Evolutionary conservation across 169 alveolate genomes (phyloP).

Genomic region (Plasmodium coatneyi): DNA sequence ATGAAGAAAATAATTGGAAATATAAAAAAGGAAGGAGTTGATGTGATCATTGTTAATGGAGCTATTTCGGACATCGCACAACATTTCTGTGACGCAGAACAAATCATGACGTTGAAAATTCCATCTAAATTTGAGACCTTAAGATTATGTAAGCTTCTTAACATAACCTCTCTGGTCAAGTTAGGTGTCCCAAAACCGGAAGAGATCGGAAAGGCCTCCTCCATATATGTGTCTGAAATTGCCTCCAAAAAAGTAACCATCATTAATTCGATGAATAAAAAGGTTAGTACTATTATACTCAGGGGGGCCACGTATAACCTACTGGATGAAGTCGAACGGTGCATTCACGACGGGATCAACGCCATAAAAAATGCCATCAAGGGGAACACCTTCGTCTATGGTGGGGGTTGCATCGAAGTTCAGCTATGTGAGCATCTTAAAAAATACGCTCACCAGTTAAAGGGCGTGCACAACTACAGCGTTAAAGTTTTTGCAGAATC

Average conservation of each 20-base stretch:
- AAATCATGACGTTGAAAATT: conserved; percentile 93
- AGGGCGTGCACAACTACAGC: conserved; percentile 97
- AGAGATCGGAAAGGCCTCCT: conserved; percentile 95
- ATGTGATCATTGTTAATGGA: conserved; percentile 94
- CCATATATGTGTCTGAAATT: conserved; percentile 93
- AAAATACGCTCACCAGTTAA: conserved; percentile 88
- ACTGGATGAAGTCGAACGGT: conserved; percentile 99
- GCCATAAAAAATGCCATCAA: conserved; percentile 87
- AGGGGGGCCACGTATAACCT: conserved; percentile 98
- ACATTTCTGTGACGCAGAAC: conserved; percentile 97
- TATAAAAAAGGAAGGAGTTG: conserved; percentile 92
- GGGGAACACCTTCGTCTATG: conserved; percentile 93
- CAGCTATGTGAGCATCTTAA: conserved; percentile 91
- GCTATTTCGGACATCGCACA: conserved; percentile 97
- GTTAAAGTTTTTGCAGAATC: conserved; percentile 98
- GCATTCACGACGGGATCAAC: conserved; percentile 92
- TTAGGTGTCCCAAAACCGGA: conserved; percentile 95
- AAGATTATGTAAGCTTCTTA: conserved; percentile 95
- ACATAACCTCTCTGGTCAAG: conserved; percentile 96
- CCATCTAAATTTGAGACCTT: conserved; percentile 95
- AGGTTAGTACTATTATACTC: conserved; percentile 93
- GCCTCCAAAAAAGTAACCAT: conserved; percentile 92
- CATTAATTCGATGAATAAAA: conserved; percentile 84
- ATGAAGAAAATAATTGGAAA: conserved; percentile 90
- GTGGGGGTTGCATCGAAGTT: conserved; percentile 98